Evolutionary conservation across 345 rosid genomes (phyloP).

Genomic region (Boechera divaricarpa): DNA sequence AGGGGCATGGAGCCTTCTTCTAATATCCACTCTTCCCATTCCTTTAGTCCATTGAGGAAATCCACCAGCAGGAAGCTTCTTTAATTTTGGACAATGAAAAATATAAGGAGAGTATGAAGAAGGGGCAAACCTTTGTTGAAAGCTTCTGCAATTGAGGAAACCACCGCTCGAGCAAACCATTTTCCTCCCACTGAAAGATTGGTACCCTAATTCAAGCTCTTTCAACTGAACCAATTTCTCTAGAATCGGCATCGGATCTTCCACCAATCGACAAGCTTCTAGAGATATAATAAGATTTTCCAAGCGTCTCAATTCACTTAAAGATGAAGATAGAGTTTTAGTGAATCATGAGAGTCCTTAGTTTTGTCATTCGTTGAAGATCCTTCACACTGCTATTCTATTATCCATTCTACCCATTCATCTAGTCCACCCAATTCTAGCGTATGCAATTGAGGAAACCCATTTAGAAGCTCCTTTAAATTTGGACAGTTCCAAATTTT

Average conservation of each 20-base stretch:
- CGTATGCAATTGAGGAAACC: too few relatives aligned
- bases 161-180: slow-evolving; percentile 19
- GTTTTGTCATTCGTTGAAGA: not conserved
- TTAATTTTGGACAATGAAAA: too few relatives aligned
- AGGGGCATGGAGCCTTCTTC: slow-evolving; percentile 39
- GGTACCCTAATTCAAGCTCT: slow-evolving; percentile 6
- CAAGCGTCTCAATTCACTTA: not conserved
- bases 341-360: not conserved
- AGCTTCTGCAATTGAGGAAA: slow-evolving; percentile 19
- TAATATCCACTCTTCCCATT: slow-evolving; percentile 27
- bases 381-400: not conserved
- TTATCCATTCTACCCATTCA: too few relatives aligned
- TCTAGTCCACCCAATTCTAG: too few relatives aligned
- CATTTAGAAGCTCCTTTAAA: too few relatives aligned
- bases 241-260: slow-evolving; percentile 51
- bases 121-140: not conserved
- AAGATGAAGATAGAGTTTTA: not conserved
- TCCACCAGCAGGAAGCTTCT: too few relatives aligned
- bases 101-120: too few relatives aligned
- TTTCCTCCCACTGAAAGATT: slow-evolving; percentile 31
- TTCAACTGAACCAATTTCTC: slow-evolving; percentile 47
- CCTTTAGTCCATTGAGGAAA: not conserved
- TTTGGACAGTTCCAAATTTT: too few relatives aligned
- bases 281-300: not conserved
- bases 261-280: slow-evolving; percentile 30